These are phyloP conservation scores for Rhodotorula paludigena DNA, from an alignment of 768 basidiomycete species.

Conservation along the genomic window DNA sequence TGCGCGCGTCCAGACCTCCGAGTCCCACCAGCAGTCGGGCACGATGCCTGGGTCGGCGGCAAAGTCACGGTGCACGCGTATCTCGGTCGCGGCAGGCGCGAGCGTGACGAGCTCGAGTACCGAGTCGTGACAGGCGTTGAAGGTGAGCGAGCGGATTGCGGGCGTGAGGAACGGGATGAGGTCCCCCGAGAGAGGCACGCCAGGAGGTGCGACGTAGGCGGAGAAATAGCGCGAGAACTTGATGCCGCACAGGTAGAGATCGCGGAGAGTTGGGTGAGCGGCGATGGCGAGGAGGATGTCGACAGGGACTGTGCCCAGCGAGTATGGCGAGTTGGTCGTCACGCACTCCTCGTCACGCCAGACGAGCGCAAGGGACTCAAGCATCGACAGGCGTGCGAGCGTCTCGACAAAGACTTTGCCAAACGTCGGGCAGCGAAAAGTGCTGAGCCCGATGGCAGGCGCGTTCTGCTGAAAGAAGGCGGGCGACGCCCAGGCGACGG, in stretches of 20 bases:
- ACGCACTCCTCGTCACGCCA: neutral
- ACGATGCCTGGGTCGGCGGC: neutral
- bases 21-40: constrained; percentile 5
- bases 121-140: constrained; percentile 12
- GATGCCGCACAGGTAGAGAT: constrained; percentile 18
- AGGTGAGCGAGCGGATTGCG: neutral
- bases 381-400: neutral
- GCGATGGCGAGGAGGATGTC: constrained; percentile 1
- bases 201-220: neutral
- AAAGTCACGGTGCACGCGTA: constrained; percentile 11
- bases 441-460: too few species aligned
- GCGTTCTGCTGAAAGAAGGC: neutral
- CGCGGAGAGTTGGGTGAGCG: neutral
- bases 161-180: neutral
- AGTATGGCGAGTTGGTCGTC: neutral
- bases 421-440: neutral
- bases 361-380: constrained; percentile 5
- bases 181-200: neutral
- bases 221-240: neutral
- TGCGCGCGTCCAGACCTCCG: constrained; percentile 3
- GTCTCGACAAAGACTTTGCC: neutral
- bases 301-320: neutral
- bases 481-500: neutral
- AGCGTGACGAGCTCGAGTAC: neutral
- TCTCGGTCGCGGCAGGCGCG: neutral